These are phyloP conservation scores for Ophiocordyceps camponoti-saundersi DNA, from an alignment of 2,329 filamentous ascomycete genomes.

Conservation along the genomic window DNA sequence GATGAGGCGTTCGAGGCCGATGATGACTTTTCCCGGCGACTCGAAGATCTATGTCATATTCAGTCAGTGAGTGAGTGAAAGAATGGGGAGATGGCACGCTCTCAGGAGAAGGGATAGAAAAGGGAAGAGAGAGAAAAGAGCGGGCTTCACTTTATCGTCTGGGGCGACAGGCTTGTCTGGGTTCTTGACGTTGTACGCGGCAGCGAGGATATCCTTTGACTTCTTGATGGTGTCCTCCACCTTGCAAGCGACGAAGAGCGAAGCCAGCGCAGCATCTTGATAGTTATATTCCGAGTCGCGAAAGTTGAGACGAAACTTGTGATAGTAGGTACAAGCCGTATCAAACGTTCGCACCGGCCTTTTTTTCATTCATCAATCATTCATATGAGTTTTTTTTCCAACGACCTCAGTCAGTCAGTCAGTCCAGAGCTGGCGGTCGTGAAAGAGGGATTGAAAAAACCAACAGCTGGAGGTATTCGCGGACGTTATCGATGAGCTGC, in stretches of 20 bases:
- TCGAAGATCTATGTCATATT: slow-evolving; percentile 51
- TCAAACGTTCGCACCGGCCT: slow-evolving; percentile 84
- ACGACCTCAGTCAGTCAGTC: no score
- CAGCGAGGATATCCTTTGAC: slow-evolving; percentile 80
- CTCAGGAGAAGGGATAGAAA: background rate
- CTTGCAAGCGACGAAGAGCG: slow-evolving; percentile 87
- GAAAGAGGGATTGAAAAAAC: slow-evolving; percentile 12
- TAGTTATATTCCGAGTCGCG: slow-evolving; percentile 75
- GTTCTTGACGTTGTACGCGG: slow-evolving; percentile 70
- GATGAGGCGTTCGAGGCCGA: slow-evolving; percentile 81
- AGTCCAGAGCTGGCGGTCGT: no score
- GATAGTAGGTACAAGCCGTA: slow-evolving; percentile 82
- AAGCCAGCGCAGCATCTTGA: slow-evolving; percentile 72
- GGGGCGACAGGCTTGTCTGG: slow-evolving; percentile 50
- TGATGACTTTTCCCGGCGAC: slow-evolving; percentile 58
- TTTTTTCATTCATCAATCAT: no score
- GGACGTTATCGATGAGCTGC: slow-evolving; percentile 72
- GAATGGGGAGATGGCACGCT: no score
- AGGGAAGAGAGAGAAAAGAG: background rate
- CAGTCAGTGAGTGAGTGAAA: no score
- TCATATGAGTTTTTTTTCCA: no score
- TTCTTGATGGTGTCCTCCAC: slow-evolving; percentile 97
- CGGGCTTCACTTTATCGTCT: slow-evolving; percentile 53
- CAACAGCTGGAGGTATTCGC: slow-evolving; percentile 63
- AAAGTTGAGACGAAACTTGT: slow-evolving; percentile 79